phyloP scores from a whole-genome alignment of 495 filamentous ascomycete species.

The Bathelium albidoporum region DNA sequence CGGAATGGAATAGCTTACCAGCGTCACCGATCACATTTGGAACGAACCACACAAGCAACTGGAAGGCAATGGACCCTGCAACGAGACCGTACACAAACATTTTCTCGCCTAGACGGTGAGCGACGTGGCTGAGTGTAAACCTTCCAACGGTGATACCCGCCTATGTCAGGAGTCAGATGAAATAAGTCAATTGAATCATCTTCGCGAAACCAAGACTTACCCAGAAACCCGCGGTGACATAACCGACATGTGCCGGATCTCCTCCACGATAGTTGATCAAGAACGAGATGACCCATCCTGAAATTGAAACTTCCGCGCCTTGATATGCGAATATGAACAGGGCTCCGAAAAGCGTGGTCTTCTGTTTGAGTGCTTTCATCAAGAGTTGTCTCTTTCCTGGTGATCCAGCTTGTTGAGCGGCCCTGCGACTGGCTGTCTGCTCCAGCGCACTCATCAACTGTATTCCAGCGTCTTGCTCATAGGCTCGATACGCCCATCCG shows the following conservation, averaged over 20 bases:
- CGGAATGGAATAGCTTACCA: constrained; percentile 18
- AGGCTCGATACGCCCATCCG: constrained; percentile 51
- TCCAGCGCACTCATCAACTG: constrained; percentile 32
- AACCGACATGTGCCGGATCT: constrained; percentile 56
- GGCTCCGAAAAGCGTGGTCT: constrained; percentile 56
- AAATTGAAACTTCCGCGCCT: constrained; percentile 66
- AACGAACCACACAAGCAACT: constrained; percentile 66
- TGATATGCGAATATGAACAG: constrained; percentile 77
- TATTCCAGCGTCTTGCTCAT: constrained; percentile 37
- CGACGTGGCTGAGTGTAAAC: constrained; percentile 53
- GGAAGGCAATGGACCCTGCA: constrained; percentile 49
- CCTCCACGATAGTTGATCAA: constrained; percentile 59
- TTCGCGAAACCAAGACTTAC: constrained; percentile 21
- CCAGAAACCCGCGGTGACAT: constrained; percentile 80
- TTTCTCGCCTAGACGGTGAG: constrained; percentile 58
- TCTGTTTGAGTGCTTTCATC: constrained; percentile 43
- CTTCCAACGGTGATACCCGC: constrained; percentile 62
- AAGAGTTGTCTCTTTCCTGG: constrained; percentile 28
- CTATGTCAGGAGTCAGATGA: constrained; percentile 1
- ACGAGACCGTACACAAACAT: constrained; percentile 51
- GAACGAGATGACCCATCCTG: constrained; percentile 73
- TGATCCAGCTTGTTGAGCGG: constrained; percentile 10
- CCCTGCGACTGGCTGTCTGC: constrained; percentile 26
- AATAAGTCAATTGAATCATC: background rate
- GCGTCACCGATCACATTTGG: constrained; percentile 61